Evolutionary conservation across 768 basidiomycete species (phyloP), one percentile per base, ranked within the genome.

Genomic region (Leccinum olivaceopallidum): DNA sequence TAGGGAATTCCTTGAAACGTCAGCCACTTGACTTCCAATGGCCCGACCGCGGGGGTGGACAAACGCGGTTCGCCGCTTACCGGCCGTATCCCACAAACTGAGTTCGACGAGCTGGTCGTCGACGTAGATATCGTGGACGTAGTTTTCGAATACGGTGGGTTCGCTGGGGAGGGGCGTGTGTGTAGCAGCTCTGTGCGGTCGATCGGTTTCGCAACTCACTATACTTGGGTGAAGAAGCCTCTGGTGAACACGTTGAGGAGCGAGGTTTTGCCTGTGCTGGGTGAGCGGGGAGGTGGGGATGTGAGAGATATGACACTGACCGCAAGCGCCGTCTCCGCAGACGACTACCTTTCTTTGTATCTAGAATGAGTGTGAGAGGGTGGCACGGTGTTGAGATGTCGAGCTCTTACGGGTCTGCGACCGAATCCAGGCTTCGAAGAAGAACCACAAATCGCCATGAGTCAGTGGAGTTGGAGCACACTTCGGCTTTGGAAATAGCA

Each of bases 51-150:
- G 18, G 12, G 57, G 57, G 4, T 2, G 30, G 7, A 18, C 30
- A 42, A 26, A 26, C 24, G n/a, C 59, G 30, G 20, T 44, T n/a
- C n/a, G 60, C 36, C 36, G 57, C 71, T 60, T 66, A 94, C 96
- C 95, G 50, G 96, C 96, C 50, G 96, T 98, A 73, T 98, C 96
- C 96, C 96, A 98, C 63, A 98, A 72, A 71, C 94, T 93, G 49
- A 99, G 80, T 70, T 98, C 95, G 14, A 98, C 89, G 32, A 84
- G 73, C 67, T 93, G 89, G 36, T 93, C 94, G 65, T 98, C 95
- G 28, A 96, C 85, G 65, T 82, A 81, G 57, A 95, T 79, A 65
- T 95, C 92, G 72, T 95, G 92, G 12, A 96, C 94, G 69, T 96
- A 95, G 77, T 98, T 98, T 75, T 98, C 96, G 66, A 98, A 98